Percentiles rank a stretch among this genome's conserved stretches.
These are phyloP conservation scores for Ogataea philodendri DNA, from an alignment of 805 yeast genomes.

Conservation along the genomic window DNA sequence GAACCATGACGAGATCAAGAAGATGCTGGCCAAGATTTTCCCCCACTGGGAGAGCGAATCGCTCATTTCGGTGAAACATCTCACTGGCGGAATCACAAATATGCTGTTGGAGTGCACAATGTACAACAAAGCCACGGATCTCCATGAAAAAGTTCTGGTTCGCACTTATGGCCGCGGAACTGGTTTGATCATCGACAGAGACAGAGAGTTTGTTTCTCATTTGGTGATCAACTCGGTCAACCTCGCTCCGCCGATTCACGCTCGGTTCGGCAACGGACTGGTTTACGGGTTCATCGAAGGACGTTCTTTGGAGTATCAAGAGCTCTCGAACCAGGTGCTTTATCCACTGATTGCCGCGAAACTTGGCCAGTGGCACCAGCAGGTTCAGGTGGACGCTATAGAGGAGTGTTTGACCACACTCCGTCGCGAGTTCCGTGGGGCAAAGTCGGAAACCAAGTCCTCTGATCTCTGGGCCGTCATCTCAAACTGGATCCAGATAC, in stretches of 20 bases:
- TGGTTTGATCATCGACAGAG: constrained; percentile 65
- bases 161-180: constrained; percentile 78
- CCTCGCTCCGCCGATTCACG: constrained; percentile 67
- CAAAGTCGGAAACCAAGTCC: constrained; percentile 26
- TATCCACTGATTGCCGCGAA: constrained; percentile 61
- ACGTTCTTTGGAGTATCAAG: constrained; percentile 53
- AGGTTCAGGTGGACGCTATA: constrained; percentile 44
- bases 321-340: constrained; percentile 45
- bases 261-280: constrained; percentile 69
- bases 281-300: constrained; percentile 71
- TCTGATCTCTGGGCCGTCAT: constrained; percentile 59
- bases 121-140: constrained; percentile 10
- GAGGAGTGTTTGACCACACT: constrained; percentile 45
- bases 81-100: constrained; percentile 66
- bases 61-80: constrained; percentile 39
- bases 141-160: constrained; percentile 46
- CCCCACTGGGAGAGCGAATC: constrained; percentile 34
- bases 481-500: constrained; percentile 58
- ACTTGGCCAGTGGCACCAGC: constrained; percentile 69
- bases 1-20: constrained; percentile 38
- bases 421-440: constrained; percentile 26
- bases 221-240: constrained; percentile 54
- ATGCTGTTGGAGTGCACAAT: constrained; percentile 51
- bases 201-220: constrained; percentile 72
- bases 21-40: constrained; percentile 43